These are phyloP conservation scores for Entoloma clypeatum DNA, from an alignment of 1,284 basidiomycete species.

Conservation along the genomic window DNA sequence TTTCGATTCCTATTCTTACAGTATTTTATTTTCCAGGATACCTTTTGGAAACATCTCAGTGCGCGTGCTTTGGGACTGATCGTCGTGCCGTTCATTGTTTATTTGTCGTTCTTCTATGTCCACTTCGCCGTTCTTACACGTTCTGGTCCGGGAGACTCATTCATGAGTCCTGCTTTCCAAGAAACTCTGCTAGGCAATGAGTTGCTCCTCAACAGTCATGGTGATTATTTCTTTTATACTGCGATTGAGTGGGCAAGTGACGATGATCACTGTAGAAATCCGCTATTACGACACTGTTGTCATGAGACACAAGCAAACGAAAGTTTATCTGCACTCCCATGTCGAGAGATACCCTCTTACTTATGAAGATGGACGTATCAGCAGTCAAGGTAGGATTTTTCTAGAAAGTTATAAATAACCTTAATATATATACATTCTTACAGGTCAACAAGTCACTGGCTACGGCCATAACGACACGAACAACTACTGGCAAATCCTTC, in stretches of 20 bases:
- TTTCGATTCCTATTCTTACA: conserved; percentile 5
- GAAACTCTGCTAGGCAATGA: conserved; percentile 94
- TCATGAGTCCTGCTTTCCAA: conserved; percentile 99
- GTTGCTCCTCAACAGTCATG: conserved; percentile 85
- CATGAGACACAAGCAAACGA: conserved; percentile 89
- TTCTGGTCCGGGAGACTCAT: conserved; percentile 91
- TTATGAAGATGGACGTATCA: conserved; percentile 96
- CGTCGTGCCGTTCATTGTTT: conserved; percentile 82
- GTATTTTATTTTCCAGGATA: conserved; percentile 52
- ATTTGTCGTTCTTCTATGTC: conserved; percentile 95
- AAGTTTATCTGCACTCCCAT: conserved; percentile 93
- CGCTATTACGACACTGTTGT: conserved; percentile 90
- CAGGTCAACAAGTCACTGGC: conserved; percentile 97
- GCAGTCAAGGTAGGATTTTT: conserved; percentile 72
- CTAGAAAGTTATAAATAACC: neutral
- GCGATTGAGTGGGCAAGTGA: conserved; percentile 2
- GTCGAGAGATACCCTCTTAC: conserved; percentile 85
- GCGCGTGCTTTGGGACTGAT: conserved; percentile 90
- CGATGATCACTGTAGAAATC: conserved; percentile 60
- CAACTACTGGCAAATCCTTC: conserved; percentile 95
- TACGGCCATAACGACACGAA: conserved; percentile 92
- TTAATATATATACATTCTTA: conserved; percentile 5
- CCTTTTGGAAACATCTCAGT: conserved; percentile 86
- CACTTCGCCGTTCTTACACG: conserved; percentile 91
- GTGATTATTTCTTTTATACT: conserved; percentile 36